Conservation (phyloP, 1,284 basidiomycete species). For the Heterobasidion irregulare region DNA sequence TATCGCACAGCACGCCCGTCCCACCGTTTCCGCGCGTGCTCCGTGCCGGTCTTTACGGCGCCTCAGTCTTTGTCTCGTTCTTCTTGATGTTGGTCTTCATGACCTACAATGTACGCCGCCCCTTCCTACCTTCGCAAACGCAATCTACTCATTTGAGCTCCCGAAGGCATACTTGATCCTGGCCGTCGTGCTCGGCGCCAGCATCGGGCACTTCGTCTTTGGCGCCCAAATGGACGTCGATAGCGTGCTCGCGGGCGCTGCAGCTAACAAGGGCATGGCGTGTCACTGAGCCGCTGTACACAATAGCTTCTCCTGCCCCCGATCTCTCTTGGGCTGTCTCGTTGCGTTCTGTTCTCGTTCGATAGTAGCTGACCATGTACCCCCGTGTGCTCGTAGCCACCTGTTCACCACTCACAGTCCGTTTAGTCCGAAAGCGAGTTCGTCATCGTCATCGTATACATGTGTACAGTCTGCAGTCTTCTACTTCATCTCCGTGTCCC, state of each 20-base stretch:
- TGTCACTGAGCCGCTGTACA: constrained; percentile 31
- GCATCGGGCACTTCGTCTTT: constrained; percentile 67
- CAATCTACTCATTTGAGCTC: not conserved
- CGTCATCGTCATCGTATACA: too few species aligned
- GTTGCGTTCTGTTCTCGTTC: not conserved
- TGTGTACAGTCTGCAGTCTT: not conserved
- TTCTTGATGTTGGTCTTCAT: constrained; percentile 87
- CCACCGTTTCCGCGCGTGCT: constrained; percentile 42
- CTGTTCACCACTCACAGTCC: not conserved
- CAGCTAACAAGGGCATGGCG: constrained; percentile 47
- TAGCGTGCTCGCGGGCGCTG: constrained; percentile 36
- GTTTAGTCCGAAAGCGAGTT: not conserved
- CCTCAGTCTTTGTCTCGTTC: constrained; percentile 66
- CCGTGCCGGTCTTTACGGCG: constrained; percentile 59
- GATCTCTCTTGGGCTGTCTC: not conserved
- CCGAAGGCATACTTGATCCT: constrained; percentile 69
- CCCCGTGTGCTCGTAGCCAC: too few species aligned
- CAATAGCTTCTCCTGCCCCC: not conserved
- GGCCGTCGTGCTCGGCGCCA: constrained; percentile 65
- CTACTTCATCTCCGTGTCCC: constrained; percentile 63
- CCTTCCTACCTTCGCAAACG: not conserved
- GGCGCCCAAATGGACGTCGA: constrained; percentile 51
- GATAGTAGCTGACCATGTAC: not conserved
- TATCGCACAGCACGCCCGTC: constrained; percentile 31
- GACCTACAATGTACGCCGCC: constrained; percentile 69